phyloP scores from a whole-genome alignment of 495 filamentous ascomycete species.

The Neurospora sp. region DNA sequence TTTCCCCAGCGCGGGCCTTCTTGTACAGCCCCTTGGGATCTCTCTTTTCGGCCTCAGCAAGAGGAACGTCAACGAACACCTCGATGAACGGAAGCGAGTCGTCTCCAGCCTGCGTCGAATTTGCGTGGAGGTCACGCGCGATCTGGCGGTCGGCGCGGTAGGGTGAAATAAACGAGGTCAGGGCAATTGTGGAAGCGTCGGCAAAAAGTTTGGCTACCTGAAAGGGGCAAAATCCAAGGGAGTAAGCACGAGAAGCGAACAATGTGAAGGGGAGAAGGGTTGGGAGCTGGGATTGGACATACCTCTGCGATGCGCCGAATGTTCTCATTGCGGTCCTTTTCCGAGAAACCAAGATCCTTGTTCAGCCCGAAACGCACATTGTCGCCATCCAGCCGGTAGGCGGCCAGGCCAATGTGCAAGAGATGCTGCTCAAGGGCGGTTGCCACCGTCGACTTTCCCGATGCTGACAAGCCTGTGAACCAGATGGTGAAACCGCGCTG shows the following conservation, averaged over 20 bases:
- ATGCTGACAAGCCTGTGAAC: constrained; percentile 93
- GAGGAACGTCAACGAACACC: constrained; percentile 77
- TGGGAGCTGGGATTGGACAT: background rate
- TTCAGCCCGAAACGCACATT: constrained; percentile 98
- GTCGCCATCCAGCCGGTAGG: constrained; percentile 94
- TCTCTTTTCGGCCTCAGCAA: constrained; percentile 84
- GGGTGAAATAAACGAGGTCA: constrained; percentile 95
- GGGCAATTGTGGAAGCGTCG: constrained; percentile 72
- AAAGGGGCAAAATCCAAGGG: background rate
- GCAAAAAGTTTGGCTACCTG: constrained; percentile 93
- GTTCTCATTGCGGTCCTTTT: constrained; percentile 91
- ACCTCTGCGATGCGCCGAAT: constrained; percentile 91
- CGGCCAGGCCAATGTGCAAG: constrained; percentile 66
- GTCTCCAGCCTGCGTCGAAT: constrained; percentile 36
- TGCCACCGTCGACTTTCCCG: constrained; percentile 92
- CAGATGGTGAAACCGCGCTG: constrained; percentile 92
- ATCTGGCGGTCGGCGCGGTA: constrained; percentile 77
- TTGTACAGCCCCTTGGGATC: constrained; percentile 98
- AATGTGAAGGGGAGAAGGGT: background rate
- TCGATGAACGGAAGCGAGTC: constrained; percentile 77
- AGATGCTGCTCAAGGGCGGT: constrained; percentile 94
- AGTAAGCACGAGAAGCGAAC: background rate
- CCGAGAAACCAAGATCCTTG: constrained; percentile 90
- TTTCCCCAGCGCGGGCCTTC: constrained; percentile 85
- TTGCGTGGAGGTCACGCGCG: constrained; percentile 68